phyloP scores from a whole-genome alignment of 1,284 basidiomycete species.

The Kalmanozyma brasiliensis region DNA sequence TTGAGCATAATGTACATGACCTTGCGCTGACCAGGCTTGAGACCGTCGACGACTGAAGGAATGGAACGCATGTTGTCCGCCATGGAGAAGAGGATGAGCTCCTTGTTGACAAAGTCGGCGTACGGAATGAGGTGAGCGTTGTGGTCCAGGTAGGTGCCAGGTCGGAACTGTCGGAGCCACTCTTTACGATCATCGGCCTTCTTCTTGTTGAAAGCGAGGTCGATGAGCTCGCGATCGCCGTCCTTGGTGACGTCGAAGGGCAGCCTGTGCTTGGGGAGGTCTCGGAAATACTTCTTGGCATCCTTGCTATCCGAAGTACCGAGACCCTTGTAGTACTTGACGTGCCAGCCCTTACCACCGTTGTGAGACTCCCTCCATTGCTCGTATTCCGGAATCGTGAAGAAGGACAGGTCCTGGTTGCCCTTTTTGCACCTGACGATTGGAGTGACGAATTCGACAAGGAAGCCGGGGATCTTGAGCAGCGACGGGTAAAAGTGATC shows the following conservation, averaged over 20 bases:
- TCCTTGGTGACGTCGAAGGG: constrained; percentile 84
- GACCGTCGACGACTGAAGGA: constrained; percentile 83
- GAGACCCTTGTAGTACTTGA: constrained; percentile 88
- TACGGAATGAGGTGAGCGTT: constrained; percentile 85
- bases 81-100: constrained; percentile 99
- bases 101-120: constrained; percentile 97
- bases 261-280: constrained; percentile 93
- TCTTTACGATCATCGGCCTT: constrained; percentile 99
- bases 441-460: constrained; percentile 98
- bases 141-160: constrained; percentile 94
- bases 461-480: constrained; percentile 88
- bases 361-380: constrained; percentile 86
- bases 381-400: constrained; percentile 97
- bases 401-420: constrained; percentile 85
- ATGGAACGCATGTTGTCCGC: constrained; percentile 96
- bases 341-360: constrained; percentile 81
- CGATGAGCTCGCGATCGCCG: constrained; percentile 88
- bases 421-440: constrained; percentile 89
- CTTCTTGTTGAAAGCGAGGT: constrained; percentile 99
- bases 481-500: constrained; percentile 97
- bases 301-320: constrained; percentile 90
- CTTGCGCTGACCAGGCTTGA: constrained; percentile 99
- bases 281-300: constrained; percentile 90
- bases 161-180: constrained; percentile 96
- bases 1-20: constrained; percentile 96